Evolutionary conservation across 1,139 yeast species (phyloP).

Genomic region (Torulaspora globosa): DNA sequence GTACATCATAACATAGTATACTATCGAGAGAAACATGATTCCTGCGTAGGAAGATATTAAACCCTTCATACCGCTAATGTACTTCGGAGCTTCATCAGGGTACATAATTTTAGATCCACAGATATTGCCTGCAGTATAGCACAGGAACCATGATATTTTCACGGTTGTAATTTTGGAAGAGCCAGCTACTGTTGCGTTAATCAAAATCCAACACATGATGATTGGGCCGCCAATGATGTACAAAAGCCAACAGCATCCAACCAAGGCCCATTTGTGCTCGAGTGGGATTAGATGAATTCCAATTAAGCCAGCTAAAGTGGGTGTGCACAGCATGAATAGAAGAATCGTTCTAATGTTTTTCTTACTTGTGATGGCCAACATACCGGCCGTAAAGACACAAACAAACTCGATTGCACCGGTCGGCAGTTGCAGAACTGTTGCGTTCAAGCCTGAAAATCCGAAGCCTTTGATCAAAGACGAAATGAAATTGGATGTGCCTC

Average conservation of each 20-base stretch:
- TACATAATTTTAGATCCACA: conserved; percentile 57
- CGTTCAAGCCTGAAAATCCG: conserved; percentile 38
- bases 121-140: conserved; percentile 58
- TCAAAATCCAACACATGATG: conserved; percentile 46
- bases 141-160: conserved; percentile 46
- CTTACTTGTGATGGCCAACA: conserved; percentile 41
- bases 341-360: conserved; percentile 28
- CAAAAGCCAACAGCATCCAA: conserved; percentile 25
- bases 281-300: conserved; percentile 33
- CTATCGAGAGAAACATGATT: conserved; percentile 20
- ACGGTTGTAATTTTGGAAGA: conserved; percentile 44
- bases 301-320: conserved; percentile 37
- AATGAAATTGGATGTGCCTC: conserved; percentile 48
- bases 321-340: conserved; percentile 43
- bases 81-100: conserved; percentile 48
- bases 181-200: conserved; percentile 57
- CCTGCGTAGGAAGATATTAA: conserved; percentile 18
- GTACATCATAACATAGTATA: conserved; percentile 17
- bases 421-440: conserved; percentile 42
- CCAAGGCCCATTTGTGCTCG: conserved; percentile 34
- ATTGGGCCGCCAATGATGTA: conserved; percentile 41
- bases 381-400: conserved; percentile 38
- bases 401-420: conserved; percentile 41
- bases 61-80: conserved; percentile 42
- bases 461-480: conserved; percentile 41